These are phyloP conservation scores for Eucalyptus erythrocorys DNA, from an alignment of 345 rosid genomes.

Conservation along the genomic window DNA sequence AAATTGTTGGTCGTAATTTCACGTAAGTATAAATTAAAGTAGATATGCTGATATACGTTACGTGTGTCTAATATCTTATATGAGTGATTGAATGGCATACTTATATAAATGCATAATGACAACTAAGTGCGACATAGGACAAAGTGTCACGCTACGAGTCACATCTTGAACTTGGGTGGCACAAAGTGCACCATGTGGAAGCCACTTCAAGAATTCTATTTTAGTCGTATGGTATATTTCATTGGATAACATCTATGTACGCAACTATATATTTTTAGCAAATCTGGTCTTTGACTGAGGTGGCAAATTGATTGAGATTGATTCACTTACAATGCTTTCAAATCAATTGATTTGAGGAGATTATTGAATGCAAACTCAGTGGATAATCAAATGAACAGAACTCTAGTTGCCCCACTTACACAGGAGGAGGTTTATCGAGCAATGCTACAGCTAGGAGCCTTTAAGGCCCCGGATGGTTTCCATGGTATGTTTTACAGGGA, in stretches of 20 bases:
- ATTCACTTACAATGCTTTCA: background rate
- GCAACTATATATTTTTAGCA: background rate
- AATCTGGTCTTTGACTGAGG: accelerated
- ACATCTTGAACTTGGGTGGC: background rate
- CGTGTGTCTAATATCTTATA: too few relatives aligned
- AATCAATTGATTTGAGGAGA: background rate
- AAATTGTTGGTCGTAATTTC: background rate
- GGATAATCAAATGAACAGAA: too few relatives aligned
- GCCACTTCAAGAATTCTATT: background rate
- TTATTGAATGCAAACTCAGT: too few relatives aligned
- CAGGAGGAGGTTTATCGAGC: too few relatives aligned
- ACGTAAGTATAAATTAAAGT: background rate
- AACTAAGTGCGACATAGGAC: background rate
- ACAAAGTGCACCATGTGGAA: background rate
- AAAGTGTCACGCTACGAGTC: background rate
- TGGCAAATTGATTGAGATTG: background rate
- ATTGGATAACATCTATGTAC: background rate
- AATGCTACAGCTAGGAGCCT: too few relatives aligned
- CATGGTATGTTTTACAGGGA: too few relatives aligned
- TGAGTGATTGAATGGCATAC: background rate
- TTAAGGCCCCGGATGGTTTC: too few relatives aligned
- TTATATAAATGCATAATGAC: background rate
- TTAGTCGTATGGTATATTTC: background rate
- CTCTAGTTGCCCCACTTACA: too few relatives aligned
- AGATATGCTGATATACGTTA: background rate